Evolutionary conservation across 805 yeast species (phyloP).

Genomic region (Wilhelminamyces savonicus): DNA sequence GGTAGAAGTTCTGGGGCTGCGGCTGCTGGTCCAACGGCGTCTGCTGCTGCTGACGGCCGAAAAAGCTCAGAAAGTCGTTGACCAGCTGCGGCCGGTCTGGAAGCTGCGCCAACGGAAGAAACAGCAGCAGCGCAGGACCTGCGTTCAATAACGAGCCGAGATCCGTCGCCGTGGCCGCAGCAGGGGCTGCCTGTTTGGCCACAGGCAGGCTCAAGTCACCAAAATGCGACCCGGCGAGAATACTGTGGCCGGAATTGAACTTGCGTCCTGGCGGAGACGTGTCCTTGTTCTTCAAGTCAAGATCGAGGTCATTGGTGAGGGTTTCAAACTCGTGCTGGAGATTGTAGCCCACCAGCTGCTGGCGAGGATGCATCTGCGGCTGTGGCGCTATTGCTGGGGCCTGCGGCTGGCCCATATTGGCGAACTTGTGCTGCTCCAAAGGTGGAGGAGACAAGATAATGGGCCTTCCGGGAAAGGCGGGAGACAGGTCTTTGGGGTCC

Average conservation of each 20-base stretch:
- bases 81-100: conserved; percentile 40
- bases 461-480: conserved; percentile 29
- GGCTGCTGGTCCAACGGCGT: conserved; percentile 5
- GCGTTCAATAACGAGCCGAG: conserved; percentile 11
- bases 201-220: background rate
- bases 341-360: conserved; percentile 40
- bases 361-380: too few species aligned
- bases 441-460: conserved; percentile 39
- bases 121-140: conserved; percentile 21
- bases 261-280: background rate
- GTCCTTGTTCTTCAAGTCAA: conserved; percentile 26
- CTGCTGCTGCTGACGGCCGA: conserved; percentile 1
- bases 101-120: conserved; percentile 20
- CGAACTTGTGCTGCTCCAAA: conserved; percentile 15
- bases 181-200: conserved; percentile 1
- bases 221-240: too few species aligned
- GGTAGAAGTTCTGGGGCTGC: conserved; percentile 12
- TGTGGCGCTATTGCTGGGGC: conserved; percentile 2
- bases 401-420: conserved; percentile 1
- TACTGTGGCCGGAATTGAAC: background rate
- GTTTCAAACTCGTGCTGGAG: conserved; percentile 43
- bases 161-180: conserved; percentile 6
- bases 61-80: conserved; percentile 23
- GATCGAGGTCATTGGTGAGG: conserved; percentile 39
- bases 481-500: too few species aligned